phyloP scores from a whole-genome alignment of 768 basidiomycete genomes.

The Naganishia randhawae region DNA sequence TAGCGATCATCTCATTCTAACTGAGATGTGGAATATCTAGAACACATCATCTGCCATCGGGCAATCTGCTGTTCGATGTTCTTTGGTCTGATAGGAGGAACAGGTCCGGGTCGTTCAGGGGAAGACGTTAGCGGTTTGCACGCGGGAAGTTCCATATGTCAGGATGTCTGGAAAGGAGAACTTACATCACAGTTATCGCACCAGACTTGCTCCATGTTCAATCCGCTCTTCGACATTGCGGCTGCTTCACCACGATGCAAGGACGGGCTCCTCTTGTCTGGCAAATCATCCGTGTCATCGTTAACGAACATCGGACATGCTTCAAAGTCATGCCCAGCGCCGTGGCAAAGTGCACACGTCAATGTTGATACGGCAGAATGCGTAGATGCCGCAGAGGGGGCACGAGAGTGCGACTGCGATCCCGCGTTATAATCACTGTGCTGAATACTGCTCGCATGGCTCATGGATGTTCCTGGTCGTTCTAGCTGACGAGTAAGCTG shows the following conservation, averaged over 20 bases:
- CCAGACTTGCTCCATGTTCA: conserved; percentile 30
- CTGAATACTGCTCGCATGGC: conserved; percentile 1
- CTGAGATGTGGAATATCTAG: conserved; percentile 14
- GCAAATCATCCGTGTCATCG: conserved; percentile 31
- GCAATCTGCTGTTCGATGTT: conserved; percentile 40
- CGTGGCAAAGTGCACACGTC: conserved; percentile 45
- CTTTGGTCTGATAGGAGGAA: neutral
- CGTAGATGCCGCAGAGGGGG: conserved; percentile 1
- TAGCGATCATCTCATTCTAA: too few relatives aligned
- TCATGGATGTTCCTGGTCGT: neutral
- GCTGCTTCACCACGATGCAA: neutral
- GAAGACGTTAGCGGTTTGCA: too few relatives aligned
- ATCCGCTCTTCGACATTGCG: conserved; percentile 8
- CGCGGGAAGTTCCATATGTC: too few relatives aligned
- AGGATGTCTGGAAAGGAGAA: neutral
- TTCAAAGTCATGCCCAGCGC: conserved; percentile 45
- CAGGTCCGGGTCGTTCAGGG: neutral
- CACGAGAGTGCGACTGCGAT: neutral
- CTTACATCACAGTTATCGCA: conserved; percentile 50
- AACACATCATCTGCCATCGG: conserved; percentile 48
- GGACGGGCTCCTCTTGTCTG: conserved; percentile 13
- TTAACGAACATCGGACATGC: conserved; percentile 44
- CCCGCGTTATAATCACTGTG: neutral
- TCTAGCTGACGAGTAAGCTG: conserved; percentile 35
- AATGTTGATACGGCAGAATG: conserved; percentile 28